Evolutionary conservation across 2,329 filamentous ascomycete species (phyloP).

Genomic region (Aspergillus sp.): DNA sequence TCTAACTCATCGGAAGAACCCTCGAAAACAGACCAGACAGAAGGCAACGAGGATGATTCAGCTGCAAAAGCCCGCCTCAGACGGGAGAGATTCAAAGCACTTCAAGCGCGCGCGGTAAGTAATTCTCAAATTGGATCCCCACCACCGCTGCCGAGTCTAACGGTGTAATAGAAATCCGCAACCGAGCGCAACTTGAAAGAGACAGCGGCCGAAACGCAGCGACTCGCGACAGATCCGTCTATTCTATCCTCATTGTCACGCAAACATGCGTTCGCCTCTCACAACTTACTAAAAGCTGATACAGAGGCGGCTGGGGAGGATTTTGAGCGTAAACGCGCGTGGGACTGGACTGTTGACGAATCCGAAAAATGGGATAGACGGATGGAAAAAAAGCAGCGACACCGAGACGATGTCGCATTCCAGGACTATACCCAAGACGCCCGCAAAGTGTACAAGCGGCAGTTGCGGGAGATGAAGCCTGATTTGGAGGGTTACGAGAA

Average conservation of each 20-base stretch:
- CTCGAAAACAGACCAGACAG: neutral
- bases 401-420: constrained; percentile 84
- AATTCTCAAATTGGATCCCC: neutral
- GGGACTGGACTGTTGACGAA: constrained; percentile 98
- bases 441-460: constrained; percentile 89
- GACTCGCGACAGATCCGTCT: constrained; percentile 72
- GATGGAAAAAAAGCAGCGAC: constrained; percentile 77
- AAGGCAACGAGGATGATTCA: constrained; percentile 24
- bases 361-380: constrained; percentile 91
- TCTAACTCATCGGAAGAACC: neutral
- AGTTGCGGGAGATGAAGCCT: constrained; percentile 73
- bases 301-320: constrained; percentile 82
- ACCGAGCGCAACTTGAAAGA: constrained; percentile 70
- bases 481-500: constrained; percentile 83
- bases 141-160: constrained; percentile 19
- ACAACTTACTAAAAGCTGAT: constrained; percentile 92
- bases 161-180: constrained; percentile 38
- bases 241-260: constrained; percentile 77
- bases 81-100: constrained; percentile 79
- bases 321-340: constrained; percentile 95
- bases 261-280: constrained; percentile 81
- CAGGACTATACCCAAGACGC: constrained; percentile 85
- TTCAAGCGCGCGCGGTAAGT: constrained; percentile 71
- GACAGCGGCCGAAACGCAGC: constrained; percentile 78
- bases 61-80: constrained; percentile 56